Evolutionary conservation across 2,329 filamentous ascomycete genomes (phyloP), one percentile per base, ranked within the genome.

Genomic region (Paecilomyces dactylethromorphus): DNA sequence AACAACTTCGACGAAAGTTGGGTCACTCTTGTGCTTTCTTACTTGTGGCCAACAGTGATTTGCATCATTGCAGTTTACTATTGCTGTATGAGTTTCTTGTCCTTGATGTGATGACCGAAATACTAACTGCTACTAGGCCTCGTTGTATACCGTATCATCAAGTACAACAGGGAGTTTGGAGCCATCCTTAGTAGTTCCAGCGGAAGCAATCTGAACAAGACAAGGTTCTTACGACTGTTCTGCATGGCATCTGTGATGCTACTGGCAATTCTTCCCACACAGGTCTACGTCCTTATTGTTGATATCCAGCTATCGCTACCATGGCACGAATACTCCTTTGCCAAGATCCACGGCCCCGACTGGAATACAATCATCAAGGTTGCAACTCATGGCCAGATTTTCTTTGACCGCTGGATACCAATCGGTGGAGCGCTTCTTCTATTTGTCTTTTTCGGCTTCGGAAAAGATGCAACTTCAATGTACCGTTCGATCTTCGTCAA

Each of bases 381-480:
- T 1, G 78, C 80, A 1, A 74, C 78, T 22, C 39, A 72, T 49
- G 79, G 82, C 35, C 10, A 62, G 1, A 73, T 82, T 45, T 69
- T 76, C 51, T 81, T 81, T 60, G 82, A 87, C 66, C 79, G 81
- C 31, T 89, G 84, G 83, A 76, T 82, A 21, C 79, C 82, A 53
- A 73, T 87, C 10, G 77, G 67, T 0, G 75, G 79, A 3, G 83
- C 82, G 0, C 79, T 82, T 59, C 59, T 85, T 26, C 71, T 84
- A 12, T 89, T 89, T 66, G 56, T 82, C n/a, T 82, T 87, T 65
- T 88, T 88, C 63, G 87, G 87, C 8, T 80, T 85, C 15, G 87
- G 86, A 31, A 76, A 75, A 26, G 87, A 89, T 65, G 86, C 86
- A 0, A 73, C 76, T 3, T 73, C 75, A 24, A 81, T 84, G 70